A percentile compares a stretch with the other conserved stretches of the same genome.
phyloP scores from a whole-genome alignment of 1,139 yeast genomes.

The Candida glucosophila region DNA sequence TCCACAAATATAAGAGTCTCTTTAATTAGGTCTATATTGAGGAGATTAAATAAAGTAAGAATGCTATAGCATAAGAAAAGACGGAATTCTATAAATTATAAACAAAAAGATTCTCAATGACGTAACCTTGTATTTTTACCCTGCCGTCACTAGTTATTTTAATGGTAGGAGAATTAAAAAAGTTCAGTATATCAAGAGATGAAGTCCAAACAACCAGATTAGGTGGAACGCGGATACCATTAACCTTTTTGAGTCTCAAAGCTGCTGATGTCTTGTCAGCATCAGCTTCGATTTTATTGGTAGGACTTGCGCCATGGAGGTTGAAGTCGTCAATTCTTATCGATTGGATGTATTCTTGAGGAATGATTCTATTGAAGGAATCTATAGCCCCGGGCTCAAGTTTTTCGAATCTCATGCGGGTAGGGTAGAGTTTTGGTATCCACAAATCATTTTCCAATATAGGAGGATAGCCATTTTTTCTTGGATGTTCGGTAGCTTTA shows the following conservation, averaged over 20 bases:
- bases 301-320: constrained; percentile 5
- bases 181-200: constrained; percentile 13
- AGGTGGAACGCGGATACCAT: constrained; percentile 23
- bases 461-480: constrained; percentile 2
- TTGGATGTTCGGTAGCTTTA: background rate
- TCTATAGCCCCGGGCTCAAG: constrained; percentile 26
- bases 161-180: constrained; percentile 8
- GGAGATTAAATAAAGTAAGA: too few relatives aligned
- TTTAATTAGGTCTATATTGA: too few relatives aligned
- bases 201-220: constrained; percentile 22
- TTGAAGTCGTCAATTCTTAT: constrained; percentile 8
- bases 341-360: constrained; percentile 15
- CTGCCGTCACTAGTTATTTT: constrained; percentile 19
- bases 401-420: constrained; percentile 32
- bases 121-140: constrained; percentile 23
- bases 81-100: constrained; percentile 10
- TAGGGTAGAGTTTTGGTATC: constrained; percentile 25
- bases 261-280: constrained; percentile 10
- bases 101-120: constrained; percentile 27
- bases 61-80: too few relatives aligned
- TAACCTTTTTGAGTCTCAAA: constrained; percentile 23
- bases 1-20: too few relatives aligned
- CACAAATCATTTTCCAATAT: constrained; percentile 19
- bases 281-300: constrained; percentile 9
- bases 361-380: constrained; percentile 14